These are phyloP conservation scores for Moesziomyces globuligerus DNA, from an alignment of 1,284 basidiomycete genomes.

Conservation along the genomic window DNA sequence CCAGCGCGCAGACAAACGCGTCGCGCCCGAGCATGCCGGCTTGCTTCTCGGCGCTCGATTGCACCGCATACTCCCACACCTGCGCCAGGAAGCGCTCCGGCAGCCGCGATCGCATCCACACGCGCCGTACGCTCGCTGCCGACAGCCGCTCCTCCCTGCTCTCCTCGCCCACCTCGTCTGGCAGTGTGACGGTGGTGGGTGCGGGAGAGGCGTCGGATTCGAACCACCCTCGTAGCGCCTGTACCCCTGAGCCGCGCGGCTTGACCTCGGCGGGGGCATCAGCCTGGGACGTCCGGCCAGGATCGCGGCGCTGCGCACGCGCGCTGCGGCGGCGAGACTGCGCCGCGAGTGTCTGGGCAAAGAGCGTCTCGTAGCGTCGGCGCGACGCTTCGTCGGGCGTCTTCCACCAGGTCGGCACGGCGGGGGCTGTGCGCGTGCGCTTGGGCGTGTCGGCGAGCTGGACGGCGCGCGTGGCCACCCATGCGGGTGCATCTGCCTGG, in stretches of 20 bases:
- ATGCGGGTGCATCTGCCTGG: constrained; percentile 2
- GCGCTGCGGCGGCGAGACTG: background rate
- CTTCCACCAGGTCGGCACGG: constrained; percentile 5
- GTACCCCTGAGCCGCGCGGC: constrained; percentile 5
- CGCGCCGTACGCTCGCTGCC: constrained; percentile 6
- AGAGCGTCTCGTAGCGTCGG: constrained; percentile 28
- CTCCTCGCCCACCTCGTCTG: background rate
- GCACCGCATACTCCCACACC: constrained; percentile 21
- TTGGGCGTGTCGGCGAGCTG: constrained; percentile 17
- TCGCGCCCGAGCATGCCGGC: constrained; percentile 1
- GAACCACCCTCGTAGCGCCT: constrained; percentile 40
- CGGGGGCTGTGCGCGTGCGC: background rate
- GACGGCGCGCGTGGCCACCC: constrained; percentile 13
- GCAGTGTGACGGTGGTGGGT: background rate
- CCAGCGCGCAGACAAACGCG: constrained; percentile 22
- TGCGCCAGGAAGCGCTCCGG: constrained; percentile 9
- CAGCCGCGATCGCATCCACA: constrained; percentile 28
- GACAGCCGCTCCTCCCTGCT: too few species aligned
- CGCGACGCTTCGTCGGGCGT: constrained; percentile 15
- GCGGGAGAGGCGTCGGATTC: constrained; percentile 19
- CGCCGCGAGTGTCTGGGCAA: constrained; percentile 3
- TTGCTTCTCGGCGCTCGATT: background rate
- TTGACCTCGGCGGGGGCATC: background rate
- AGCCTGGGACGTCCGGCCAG: too few species aligned
- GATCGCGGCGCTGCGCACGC: too few species aligned